Base-by-base conservation (phyloP, 306 rosid genomes). In the Abrus precatorius region DNA sequence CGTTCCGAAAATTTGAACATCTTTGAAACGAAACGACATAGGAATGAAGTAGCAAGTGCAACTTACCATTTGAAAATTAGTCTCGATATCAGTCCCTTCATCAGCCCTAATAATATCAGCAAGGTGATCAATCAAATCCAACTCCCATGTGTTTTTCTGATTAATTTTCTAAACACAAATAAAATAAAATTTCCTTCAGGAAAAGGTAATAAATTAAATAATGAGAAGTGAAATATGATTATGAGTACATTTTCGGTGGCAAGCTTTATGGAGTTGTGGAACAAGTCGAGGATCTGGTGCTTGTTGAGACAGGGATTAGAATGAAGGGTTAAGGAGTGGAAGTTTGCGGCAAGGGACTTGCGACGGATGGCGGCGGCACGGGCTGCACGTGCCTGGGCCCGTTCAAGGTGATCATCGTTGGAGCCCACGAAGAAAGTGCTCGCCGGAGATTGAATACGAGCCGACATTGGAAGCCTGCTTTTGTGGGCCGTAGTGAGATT, bases 131-230 rank as follows among this genome's bases (percentile, higher is more conserved):
- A 94, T 92, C 96, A 94, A 86, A 74, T 86, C 78, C 83, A 94
- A 85, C 78, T 94, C 97, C 98, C 98, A 92, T 0, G 97, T 91
- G 69, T 94, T 94, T 77, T 89, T 91, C 85, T 94, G 97, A 87
- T 94, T 94, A 49, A 92, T 94, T 94, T 94, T 94, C 97, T 94
- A 90, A 83, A 75, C 38, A 41, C 5, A 70, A 44, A 43, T 0
- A 65, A 53, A 36, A 49, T 3, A 27, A 36, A 32, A 32, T 44
- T 30, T 2, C 33, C 5, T 13, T 60, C 27, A 5, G 38, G 64
- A 43, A 2, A 33, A 53, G 41, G 2, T 14, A 4, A 12, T 7
- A 7, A 12, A 9, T 61, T 12, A 59, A 0, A 3, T 44, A 20
- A 8, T 9, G n/a, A 50, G 38, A 72, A 72, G 9, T 12, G 2